phyloP scores from a whole-genome alignment of 1,284 basidiomycete genomes.

The Cystobasidiaceae sp. region DNA sequence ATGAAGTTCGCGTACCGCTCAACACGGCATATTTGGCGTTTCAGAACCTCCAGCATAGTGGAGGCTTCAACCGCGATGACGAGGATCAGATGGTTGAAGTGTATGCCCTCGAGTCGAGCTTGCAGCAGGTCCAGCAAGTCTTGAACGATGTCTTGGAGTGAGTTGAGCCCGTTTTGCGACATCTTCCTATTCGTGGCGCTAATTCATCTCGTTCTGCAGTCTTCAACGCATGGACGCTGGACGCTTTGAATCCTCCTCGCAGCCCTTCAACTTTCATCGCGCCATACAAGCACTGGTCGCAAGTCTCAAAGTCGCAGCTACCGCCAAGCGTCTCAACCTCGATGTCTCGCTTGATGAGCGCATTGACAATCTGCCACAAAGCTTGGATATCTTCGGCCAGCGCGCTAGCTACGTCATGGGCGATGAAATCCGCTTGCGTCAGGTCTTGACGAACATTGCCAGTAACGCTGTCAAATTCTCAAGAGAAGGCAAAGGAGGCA shows the following conservation, averaged over 20 bases:
- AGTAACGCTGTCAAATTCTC: conserved; percentile 31
- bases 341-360: conserved; percentile 63
- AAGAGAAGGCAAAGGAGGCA: conserved; percentile 19
- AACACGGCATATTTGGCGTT: conserved; percentile 78
- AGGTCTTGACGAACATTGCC: conserved; percentile 48
- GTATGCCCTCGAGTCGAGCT: conserved; percentile 68
- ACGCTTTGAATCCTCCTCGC: conserved; percentile 64
- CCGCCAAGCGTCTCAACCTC: conserved; percentile 64
- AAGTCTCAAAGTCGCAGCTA: conserved; percentile 66
- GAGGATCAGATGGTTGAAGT: conserved; percentile 69
- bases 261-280: conserved; percentile 74
- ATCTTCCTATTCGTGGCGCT: conserved; percentile 28
- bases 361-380: conserved; percentile 56
- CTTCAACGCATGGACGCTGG: conserved; percentile 52
- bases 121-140: conserved; percentile 78
- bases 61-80: conserved; percentile 53
- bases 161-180: conserved; percentile 49
- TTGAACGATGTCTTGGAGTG: conserved; percentile 79
- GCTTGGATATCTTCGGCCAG: conserved; percentile 7
- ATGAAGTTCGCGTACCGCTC: conserved; percentile 76
- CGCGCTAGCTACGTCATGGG: conserved; percentile 60
- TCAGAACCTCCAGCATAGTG: conserved; percentile 77
- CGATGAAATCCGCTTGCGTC: conserved; percentile 71
- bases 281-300: conserved; percentile 73
- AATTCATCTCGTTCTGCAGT: conserved; percentile 37